These are phyloP conservation scores for Paragyromitra xinjiangensis DNA, from an alignment of 495 filamentous ascomycete species.

Conservation along the genomic window DNA sequence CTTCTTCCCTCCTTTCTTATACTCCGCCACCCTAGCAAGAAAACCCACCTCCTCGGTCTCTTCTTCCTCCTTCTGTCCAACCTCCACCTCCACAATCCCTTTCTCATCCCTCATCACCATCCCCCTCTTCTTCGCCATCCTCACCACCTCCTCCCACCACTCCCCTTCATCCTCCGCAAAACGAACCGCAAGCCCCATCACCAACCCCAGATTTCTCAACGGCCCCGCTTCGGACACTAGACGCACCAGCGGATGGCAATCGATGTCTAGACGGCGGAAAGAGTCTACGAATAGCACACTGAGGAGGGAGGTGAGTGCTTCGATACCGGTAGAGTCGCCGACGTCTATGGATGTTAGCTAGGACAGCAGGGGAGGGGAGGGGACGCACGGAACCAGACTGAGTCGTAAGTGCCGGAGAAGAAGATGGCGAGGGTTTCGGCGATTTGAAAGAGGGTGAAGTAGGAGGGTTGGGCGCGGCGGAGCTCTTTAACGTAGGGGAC, in stretches of 20 bases:
- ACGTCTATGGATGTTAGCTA: conserved; percentile 28
- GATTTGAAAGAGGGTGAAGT: conserved; percentile 24
- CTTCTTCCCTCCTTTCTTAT: not conserved
- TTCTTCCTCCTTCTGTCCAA: not conserved
- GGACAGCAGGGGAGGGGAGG: not conserved
- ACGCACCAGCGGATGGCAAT: not conserved
- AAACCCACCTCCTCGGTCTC: conserved; percentile 5
- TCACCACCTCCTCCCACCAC: conserved; percentile 21
- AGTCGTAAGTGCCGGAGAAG: conserved; percentile 19
- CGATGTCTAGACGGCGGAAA: conserved; percentile 17
- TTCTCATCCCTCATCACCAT: conserved; percentile 12
- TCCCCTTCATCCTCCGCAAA: not conserved
- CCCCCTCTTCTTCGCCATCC: conserved; percentile 17
- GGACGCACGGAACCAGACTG: conserved; percentile 16
- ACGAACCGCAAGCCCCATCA: conserved; percentile 28
- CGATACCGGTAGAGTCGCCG: conserved; percentile 16
- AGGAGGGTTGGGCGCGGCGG: not conserved
- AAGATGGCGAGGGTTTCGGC: conserved; percentile 29
- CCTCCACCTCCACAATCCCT: conserved; percentile 18
- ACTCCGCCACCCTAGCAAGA: not conserved
- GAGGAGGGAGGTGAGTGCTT: conserved; percentile 12
- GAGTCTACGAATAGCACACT: conserved; percentile 23
- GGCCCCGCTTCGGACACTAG: conserved; percentile 4
- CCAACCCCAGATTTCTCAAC: conserved; percentile 20
- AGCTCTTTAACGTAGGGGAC: conserved; percentile 25